Base-by-base conservation (phyloP, 805 yeast species). In the Starmera quercuum region DNA sequence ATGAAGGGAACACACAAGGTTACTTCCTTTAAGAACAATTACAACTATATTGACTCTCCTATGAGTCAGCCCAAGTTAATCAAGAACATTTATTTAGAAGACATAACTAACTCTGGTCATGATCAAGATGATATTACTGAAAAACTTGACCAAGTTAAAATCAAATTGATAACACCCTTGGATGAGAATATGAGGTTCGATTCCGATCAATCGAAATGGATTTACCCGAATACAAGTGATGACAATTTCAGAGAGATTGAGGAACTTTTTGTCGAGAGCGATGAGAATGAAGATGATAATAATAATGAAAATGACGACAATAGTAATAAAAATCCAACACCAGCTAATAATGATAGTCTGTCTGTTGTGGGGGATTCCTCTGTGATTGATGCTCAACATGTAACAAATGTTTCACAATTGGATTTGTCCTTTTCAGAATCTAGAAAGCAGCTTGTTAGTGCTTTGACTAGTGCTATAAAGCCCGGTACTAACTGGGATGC, bases 361-460 rank as follows among this genome's bases (percentile, higher is more conserved):
- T n/a, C n/a, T n/a, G n/a, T n/a, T n/a, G n/a, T n/a, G n/a, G n/a
- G n/a, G n/a, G 37, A 39, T 16, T 34, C 32, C 17, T 35, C 40
- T 2, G 29, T 42, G 7, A 38, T 42, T 7, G 44, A 46, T 25
- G 35, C 32, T 21, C 20, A 36, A 17, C 46, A 49, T 4, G 65
- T 68, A 2, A 70, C 76, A 0, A 57, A 58, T 15, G 44, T 61
- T 3, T 65, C 73, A 3, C 65, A 64, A 20, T 34, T 69, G 10
- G 68, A 70, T 26, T 34, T 66, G 6, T 62, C 74, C 1, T 72
- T 71, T 41, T 59, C 73, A 2, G 64, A 64, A 37, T 62, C 68
- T 0, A 62, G 60, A 37, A 64, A 53, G 32, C 52, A 49, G 6
- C 40, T 72, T 31, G 65, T 71, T 5, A 51, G 69, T 1, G 54